These are phyloP conservation scores for Chytriomyces sp. DNA, from an alignment of 192 early-diverging fungal species.

Conservation along the genomic window DNA sequence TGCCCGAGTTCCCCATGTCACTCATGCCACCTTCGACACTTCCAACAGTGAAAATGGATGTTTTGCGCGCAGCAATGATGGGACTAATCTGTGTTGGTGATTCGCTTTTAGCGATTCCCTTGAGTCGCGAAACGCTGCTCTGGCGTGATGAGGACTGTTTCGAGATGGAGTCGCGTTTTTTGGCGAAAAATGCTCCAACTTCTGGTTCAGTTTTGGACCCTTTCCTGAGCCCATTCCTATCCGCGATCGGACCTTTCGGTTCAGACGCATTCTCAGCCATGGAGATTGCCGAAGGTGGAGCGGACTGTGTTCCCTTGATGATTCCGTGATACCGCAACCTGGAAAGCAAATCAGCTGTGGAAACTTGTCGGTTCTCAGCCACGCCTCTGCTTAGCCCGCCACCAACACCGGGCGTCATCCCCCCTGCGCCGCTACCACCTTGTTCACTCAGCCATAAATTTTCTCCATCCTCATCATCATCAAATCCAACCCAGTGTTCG, in stretches of 20 bases:
- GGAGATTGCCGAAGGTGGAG: not conserved
- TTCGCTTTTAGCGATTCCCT: not conserved
- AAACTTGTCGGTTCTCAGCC: constrained; percentile 1
- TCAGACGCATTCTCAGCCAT: not conserved
- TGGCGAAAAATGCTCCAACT: not conserved
- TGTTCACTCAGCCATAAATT: not conserved
- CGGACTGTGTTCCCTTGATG: not conserved
- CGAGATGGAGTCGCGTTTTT: not conserved
- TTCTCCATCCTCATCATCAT: constrained; percentile 30
- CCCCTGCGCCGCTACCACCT: not conserved
- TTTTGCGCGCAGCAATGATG: not conserved
- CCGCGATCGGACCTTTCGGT: not conserved
- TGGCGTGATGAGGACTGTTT: not conserved
- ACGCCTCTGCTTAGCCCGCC: not conserved
- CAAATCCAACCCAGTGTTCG: constrained; percentile 23
- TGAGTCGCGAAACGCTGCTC: not conserved
- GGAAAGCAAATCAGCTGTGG: constrained; percentile 1
- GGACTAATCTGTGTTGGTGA: not conserved
- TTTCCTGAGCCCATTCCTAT: not conserved
- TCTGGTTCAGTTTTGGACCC: not conserved
- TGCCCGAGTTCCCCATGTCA: not conserved
- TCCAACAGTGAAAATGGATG: constrained; percentile 32
- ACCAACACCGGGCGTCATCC: not conserved
- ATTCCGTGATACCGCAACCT: constrained; percentile 1
- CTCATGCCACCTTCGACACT: constrained; percentile 2